A percentile compares a stretch with the other conserved stretches of the same genome.
Conservation (phyloP, 2,329 filamentous ascomycete species). For the Cadophora luteo-olivacea region DNA sequence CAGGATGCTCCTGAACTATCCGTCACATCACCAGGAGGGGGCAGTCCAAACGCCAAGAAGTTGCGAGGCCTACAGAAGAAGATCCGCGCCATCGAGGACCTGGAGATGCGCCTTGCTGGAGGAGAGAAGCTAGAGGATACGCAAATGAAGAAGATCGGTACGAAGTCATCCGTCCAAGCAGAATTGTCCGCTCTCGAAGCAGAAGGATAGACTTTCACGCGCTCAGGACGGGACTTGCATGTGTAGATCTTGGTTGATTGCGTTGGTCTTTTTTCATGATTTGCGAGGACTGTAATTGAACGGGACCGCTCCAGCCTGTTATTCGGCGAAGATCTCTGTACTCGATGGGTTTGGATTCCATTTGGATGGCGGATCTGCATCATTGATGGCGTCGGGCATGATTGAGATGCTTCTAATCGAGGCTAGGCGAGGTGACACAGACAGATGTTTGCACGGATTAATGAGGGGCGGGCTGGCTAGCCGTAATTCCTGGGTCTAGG, state of each 20-base stretch:
- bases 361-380: conserved; percentile 16
- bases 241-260: background rate
- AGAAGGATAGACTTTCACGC: conserved; percentile 22
- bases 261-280: conserved; percentile 4
- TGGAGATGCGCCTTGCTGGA: conserved; percentile 94
- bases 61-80: conserved; percentile 94
- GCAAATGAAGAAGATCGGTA: conserved; percentile 97
- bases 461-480: background rate
- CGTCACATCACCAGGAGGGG: conserved; percentile 59
- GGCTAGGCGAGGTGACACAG: background rate
- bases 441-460: background rate
- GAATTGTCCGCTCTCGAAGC: conserved; percentile 68
- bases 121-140: conserved; percentile 98
- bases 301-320: background rate
- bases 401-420: conserved; percentile 11
- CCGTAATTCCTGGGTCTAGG: background rate
- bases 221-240: background rate
- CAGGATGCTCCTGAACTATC: conserved; percentile 53
- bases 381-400: conserved; percentile 14
- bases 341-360: conserved; percentile 21
- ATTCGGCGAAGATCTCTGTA: background rate
- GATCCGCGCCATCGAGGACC: conserved; percentile 94
- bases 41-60: conserved; percentile 89
- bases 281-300: background rate
- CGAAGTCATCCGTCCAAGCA: conserved; percentile 82